phyloP scores from a whole-genome alignment of 441 rosid genomes.

The Geranium incanum region DNA sequence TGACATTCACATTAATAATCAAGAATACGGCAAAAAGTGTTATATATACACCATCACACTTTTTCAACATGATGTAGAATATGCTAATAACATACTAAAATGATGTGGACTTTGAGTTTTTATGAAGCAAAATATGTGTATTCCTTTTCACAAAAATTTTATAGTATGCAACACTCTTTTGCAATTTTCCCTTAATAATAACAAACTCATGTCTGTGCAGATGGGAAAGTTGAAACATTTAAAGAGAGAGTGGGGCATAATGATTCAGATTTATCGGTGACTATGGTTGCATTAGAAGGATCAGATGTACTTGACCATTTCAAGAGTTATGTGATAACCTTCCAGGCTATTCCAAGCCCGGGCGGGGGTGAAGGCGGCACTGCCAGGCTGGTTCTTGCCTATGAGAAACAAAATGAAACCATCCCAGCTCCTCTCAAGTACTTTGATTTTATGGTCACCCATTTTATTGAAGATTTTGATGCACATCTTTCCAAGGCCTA shows the following conservation, averaged over 20 bases:
- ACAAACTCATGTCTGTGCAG: background rate
- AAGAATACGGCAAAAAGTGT: too few species aligned
- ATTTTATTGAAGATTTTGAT: conserved; percentile 6
- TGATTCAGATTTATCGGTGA: background rate
- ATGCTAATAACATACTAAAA: too few species aligned
- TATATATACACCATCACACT: too few species aligned
- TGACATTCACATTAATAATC: too few species aligned
- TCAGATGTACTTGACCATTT: background rate
- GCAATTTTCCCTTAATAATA: too few species aligned
- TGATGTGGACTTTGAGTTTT: too few species aligned
- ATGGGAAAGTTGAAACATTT: background rate
- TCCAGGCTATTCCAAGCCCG: background rate
- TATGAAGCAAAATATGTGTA: too few species aligned
- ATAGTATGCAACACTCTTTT: too few species aligned
- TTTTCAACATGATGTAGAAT: too few species aligned
- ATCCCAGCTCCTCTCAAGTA: background rate
- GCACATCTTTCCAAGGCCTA: background rate
- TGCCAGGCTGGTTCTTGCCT: background rate
- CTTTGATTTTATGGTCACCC: background rate
- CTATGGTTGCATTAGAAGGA: background rate
- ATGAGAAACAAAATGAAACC: background rate
- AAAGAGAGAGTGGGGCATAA: background rate
- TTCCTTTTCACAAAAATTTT: too few species aligned
- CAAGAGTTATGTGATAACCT: background rate
- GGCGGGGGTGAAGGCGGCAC: background rate